Conservation (phyloP, 495 filamentous ascomycete species). For the Hypoxylon intermedium region DNA sequence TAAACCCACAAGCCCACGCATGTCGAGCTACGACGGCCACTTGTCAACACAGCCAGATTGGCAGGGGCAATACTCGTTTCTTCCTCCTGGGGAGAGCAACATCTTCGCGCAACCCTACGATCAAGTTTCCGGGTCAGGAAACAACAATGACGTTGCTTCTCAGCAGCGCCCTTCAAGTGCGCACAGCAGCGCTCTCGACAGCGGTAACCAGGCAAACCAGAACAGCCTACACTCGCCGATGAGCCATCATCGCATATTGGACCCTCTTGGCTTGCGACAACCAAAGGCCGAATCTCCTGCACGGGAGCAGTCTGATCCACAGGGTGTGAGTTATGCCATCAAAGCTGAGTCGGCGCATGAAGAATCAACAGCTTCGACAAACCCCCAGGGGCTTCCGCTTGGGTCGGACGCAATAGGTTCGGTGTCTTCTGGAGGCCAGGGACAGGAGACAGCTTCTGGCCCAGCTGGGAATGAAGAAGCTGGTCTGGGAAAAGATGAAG, state of each 20-base stretch:
- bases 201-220: slow-evolving; percentile 43
- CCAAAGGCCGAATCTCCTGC: slow-evolving; percentile 44
- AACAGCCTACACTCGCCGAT: slow-evolving; percentile 44
- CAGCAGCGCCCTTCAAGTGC: slow-evolving; percentile 51
- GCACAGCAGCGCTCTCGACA: slow-evolving; percentile 45
- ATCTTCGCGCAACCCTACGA: slow-evolving; percentile 59
- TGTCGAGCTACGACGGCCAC: slow-evolving; percentile 64
- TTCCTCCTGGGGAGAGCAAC: slow-evolving; percentile 58
- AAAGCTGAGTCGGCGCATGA: slow-evolving; percentile 53
- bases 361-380: slow-evolving; percentile 52
- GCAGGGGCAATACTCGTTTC: slow-evolving; percentile 64
- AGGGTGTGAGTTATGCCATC: slow-evolving; percentile 47
- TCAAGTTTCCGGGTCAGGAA: slow-evolving; percentile 50
- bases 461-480: slow-evolving; percentile 54
- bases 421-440: slow-evolving; percentile 49
- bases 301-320: slow-evolving; percentile 49
- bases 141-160: slow-evolving; percentile 51
- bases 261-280: slow-evolving; percentile 55
- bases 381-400: slow-evolving; percentile 50
- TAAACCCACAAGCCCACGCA: slow-evolving; percentile 61
- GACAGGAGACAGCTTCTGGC: slow-evolving; percentile 39
- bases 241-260: slow-evolving; percentile 48
- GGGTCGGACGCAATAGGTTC: slow-evolving; percentile 52
- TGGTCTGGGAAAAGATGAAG: slow-evolving; percentile 57
- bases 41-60: slow-evolving; percentile 65